phyloP scores from a whole-genome alignment of 345 rosid genomes.

The thale cress (Arabidopsis thaliana) region TAIR10.1 NC_003074.8:18941001-18941500 shows the following conservation, averaged over 20 bases:
- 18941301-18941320: background rate
- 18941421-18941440: background rate
- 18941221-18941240: background rate
- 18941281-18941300: slow-evolving; percentile 50
- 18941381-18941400: slow-evolving; percentile 53
- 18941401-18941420: background rate
- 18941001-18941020: slow-evolving; percentile 48
- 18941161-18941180: slow-evolving; percentile 56
- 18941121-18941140: slow-evolving; percentile 56
- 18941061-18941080: slow-evolving; percentile 45
- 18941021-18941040: slow-evolving; percentile 49
- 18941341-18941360: background rate
- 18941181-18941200: background rate
- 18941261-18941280: slow-evolving; percentile 45
- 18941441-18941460: background rate
- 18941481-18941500: too few species aligned
- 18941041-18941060: slow-evolving; percentile 63
- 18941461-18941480: background rate
- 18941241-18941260: background rate
- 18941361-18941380: slow-evolving; percentile 66
- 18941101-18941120: slow-evolving; percentile 15
- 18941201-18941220: background rate
- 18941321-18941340: background rate
- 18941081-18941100: slow-evolving; percentile 34
- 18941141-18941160: slow-evolving; percentile 64